Percentiles rank a stretch among this genome's conserved stretches.
These are phyloP conservation scores for Lactarius pseudohatsudake DNA, from an alignment of 768 basidiomycete species.

Conservation along the genomic window DNA sequence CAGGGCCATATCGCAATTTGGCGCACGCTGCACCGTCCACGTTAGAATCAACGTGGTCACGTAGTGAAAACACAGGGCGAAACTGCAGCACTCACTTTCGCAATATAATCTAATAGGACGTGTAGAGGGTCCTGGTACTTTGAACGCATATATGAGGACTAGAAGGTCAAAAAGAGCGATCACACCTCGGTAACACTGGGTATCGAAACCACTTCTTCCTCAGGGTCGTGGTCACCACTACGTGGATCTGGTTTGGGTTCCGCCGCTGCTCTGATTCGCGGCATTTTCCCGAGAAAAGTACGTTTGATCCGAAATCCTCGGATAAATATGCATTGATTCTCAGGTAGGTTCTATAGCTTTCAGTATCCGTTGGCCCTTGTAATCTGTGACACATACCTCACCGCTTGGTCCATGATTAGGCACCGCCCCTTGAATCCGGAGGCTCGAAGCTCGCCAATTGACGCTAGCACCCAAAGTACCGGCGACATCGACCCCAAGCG, in stretches of 20 bases:
- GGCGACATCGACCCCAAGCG: neutral
- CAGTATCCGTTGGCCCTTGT: neutral
- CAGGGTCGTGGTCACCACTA: fast-evolving
- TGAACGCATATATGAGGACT: neutral
- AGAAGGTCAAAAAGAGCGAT: neutral
- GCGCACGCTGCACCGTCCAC: neutral
- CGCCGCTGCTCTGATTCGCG: neutral
- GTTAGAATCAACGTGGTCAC: neutral
- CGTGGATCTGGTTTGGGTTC: neutral
- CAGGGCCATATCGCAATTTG: neutral
- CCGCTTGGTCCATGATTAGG: neutral
- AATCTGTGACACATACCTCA: neutral
- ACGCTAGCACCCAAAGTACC: neutral
- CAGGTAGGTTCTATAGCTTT: neutral
- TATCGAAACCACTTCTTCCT: neutral
- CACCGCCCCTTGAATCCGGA: neutral
- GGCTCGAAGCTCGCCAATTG: neutral
- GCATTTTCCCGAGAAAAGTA: neutral
- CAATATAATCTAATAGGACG: neutral
- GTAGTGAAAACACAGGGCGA: no score
- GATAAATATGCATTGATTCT: neutral
- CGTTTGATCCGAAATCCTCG: neutral
- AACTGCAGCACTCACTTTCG: neutral
- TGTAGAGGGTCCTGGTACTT: neutral
- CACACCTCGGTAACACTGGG: neutral